Evolutionary conservation across 768 basidiomycete genomes (phyloP).

Genomic region (Collybia nuda): DNA sequence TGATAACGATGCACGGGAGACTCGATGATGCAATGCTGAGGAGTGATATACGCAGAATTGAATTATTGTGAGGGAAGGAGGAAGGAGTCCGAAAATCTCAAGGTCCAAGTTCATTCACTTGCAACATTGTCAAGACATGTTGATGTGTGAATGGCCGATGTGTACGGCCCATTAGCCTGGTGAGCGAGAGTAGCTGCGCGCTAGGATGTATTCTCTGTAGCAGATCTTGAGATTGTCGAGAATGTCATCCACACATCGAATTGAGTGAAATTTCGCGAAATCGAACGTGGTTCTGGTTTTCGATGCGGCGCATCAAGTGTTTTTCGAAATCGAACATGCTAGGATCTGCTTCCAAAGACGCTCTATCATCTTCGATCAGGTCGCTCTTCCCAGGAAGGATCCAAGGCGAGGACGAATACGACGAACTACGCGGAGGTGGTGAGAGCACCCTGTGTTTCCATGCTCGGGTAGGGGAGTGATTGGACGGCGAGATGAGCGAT

Average conservation of each 20-base stretch:
- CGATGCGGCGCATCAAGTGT: conserved; percentile 40
- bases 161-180: too few species aligned
- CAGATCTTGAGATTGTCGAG: neutral
- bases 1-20: conserved; percentile 3
- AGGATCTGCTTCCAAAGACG: conserved; percentile 31
- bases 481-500: conserved; percentile 10
- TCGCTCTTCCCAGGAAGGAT: conserved; percentile 31
- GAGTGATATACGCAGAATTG: conserved; percentile 10
- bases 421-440: conserved; percentile 33
- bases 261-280: conserved; percentile 15
- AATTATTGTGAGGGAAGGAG: conserved; percentile 6
- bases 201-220: neutral
- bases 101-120: too few species aligned
- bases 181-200: neutral
- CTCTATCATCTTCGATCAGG: conserved; percentile 26
- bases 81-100: neutral
- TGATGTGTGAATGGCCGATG: too few species aligned
- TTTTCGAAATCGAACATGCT: conserved; percentile 37
- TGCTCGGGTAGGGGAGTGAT: conserved; percentile 11
- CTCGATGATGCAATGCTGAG: conserved; percentile 17
- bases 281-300: conserved; percentile 31
- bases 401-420: conserved; percentile 37
- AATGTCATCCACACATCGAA: conserved; percentile 9
- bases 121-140: too few species aligned
- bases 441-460: conserved; percentile 22